These are phyloP conservation scores for Leccinum pellstonianum DNA, from an alignment of 768 basidiomycete genomes.

Conservation along the genomic window DNA sequence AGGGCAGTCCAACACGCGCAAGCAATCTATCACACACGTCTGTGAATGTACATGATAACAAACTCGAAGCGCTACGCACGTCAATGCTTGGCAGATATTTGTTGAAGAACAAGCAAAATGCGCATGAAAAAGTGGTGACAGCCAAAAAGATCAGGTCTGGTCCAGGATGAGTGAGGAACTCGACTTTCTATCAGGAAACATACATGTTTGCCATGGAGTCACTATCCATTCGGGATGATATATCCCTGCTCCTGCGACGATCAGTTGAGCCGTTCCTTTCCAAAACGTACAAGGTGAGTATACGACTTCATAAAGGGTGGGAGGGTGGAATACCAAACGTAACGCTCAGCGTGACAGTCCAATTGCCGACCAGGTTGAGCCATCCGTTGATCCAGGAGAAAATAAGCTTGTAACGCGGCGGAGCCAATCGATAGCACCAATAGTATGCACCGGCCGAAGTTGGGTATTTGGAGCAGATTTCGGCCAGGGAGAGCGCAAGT, in stretches of 20 bases:
- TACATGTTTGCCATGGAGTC: conserved; percentile 60
- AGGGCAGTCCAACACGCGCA: conserved; percentile 64
- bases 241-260: conserved; percentile 58
- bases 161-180: conserved; percentile 1
- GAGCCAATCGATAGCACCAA: conserved; percentile 62
- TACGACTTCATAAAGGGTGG: background rate
- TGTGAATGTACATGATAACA: background rate
- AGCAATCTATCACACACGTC: conserved; percentile 40
- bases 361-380: conserved; percentile 66
- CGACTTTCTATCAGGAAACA: conserved; percentile 8
- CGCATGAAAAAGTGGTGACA: conserved; percentile 45
- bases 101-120: conserved; percentile 58
- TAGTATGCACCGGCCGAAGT: conserved; percentile 65
- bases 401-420: conserved; percentile 49
- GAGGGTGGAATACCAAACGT: conserved; percentile 44
- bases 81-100: conserved; percentile 49
- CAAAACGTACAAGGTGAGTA: background rate
- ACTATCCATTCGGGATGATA: conserved; percentile 58
- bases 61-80: conserved; percentile 28
- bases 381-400: conserved; percentile 69
- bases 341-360: conserved; percentile 66
- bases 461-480: conserved; percentile 60
- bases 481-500: conserved; percentile 54
- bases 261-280: conserved; percentile 56
- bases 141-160: conserved; percentile 57